Evolutionary conservation across 306 rosid genomes (phyloP).

Genomic region (Glycine tomentella): DNA sequence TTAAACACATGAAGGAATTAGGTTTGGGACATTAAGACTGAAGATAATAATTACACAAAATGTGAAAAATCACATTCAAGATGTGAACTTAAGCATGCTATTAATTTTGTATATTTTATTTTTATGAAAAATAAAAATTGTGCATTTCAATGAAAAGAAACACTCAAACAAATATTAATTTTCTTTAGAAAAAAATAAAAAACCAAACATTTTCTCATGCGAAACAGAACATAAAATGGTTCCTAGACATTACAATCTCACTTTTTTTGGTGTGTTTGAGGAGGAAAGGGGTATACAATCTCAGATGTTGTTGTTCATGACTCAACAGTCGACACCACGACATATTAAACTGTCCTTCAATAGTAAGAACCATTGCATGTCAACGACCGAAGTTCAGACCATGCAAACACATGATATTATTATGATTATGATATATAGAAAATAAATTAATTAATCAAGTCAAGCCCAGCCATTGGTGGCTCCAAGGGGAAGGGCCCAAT

Average conservation of each 20-base stretch:
- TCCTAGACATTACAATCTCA: too few species aligned
- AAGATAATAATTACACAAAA: too few species aligned
- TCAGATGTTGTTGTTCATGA: background rate
- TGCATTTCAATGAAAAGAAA: background rate
- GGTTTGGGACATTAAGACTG: too few species aligned
- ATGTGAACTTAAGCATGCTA: too few species aligned
- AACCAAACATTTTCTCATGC: background rate
- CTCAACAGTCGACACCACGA: background rate
- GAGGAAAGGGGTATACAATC: conserved; percentile 30
- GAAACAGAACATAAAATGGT: too few species aligned
- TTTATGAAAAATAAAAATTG: background rate
- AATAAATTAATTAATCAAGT: conserved; percentile 19
- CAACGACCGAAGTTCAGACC: conserved; percentile 44
- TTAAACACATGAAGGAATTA: too few species aligned
- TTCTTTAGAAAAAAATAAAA: background rate
- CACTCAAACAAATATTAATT: background rate
- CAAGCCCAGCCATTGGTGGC: conserved; percentile 68
- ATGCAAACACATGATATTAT: background rate
- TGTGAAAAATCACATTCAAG: too few species aligned
- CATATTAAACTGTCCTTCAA: conserved; percentile 25
- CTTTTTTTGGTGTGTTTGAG: too few species aligned
- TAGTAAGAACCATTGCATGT: conserved; percentile 43
- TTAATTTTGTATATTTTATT: too few species aligned
- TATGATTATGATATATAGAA: conserved; percentile 14
- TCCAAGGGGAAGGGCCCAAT: conserved; percentile 69